A percentile compares a stretch with the other conserved stretches of the same genome.
Evolutionary conservation across 176 grass and related monocot species (phyloP).

Genomic region (Carex parvula): DNA sequence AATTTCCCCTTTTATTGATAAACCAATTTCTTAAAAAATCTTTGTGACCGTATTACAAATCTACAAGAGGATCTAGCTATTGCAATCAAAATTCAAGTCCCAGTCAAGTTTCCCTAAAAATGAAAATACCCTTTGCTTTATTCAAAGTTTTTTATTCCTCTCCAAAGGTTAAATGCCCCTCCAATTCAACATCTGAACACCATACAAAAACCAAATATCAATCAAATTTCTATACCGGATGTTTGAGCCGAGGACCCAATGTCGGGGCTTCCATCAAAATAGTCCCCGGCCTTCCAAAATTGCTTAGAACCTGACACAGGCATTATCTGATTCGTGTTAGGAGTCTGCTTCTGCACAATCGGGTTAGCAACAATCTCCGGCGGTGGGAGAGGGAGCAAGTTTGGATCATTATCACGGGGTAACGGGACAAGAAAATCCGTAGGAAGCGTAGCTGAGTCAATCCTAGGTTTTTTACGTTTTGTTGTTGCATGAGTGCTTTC

Average conservation of each 20-base stretch:
- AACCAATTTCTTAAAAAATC: neutral
- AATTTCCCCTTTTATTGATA: neutral
- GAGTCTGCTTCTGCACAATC: neutral
- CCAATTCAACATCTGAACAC: neutral
- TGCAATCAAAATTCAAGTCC: neutral
- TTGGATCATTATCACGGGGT: constrained; percentile 12
- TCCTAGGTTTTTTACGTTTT: constrained; percentile 30
- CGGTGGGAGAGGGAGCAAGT: neutral
- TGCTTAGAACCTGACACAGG: constrained; percentile 49
- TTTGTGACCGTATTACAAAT: neutral
- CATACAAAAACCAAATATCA: neutral
- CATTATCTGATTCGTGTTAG: neutral
- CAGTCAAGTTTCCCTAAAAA: neutral
- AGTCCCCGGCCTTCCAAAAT: constrained; percentile 97
- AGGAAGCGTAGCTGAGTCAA: constrained; percentile 35
- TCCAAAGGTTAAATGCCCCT: neutral
- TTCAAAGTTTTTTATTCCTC: neutral
- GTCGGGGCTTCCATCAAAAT: constrained; percentile 41
- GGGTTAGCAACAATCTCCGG: neutral
- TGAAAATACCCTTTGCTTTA: neutral
- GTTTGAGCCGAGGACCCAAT: constrained; percentile 13
- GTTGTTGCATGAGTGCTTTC: constrained; percentile 25
- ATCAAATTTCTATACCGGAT: constrained; percentile 33
- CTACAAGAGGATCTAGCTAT: neutral
- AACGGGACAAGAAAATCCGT: constrained; percentile 74